phyloP scores from a whole-genome alignment of 2,329 filamentous ascomycete genomes.

The Bipolaris gigantea region DNA sequence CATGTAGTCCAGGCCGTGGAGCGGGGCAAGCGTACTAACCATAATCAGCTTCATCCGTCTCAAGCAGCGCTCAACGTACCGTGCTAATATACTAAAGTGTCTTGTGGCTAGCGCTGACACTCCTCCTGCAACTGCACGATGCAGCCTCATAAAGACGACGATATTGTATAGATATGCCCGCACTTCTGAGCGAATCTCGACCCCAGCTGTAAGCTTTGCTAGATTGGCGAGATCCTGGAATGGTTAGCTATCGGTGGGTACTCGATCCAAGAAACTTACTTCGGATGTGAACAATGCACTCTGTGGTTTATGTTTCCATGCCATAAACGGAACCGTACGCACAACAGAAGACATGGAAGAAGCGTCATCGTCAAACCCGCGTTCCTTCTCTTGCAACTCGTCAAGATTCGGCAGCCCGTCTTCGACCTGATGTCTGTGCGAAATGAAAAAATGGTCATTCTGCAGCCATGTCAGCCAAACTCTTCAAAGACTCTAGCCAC shows the following conservation, averaged over 20 bases:
- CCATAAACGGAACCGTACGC: slow-evolving; percentile 26
- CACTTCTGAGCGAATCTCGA: slow-evolving; percentile 74
- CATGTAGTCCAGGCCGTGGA: slow-evolving; percentile 79
- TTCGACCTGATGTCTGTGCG: slow-evolving; percentile 74
- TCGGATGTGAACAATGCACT: slow-evolving; percentile 48
- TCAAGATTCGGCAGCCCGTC: slow-evolving; percentile 78
- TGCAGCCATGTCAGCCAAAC: slow-evolving; percentile 56
- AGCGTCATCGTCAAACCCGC: slow-evolving; percentile 33
- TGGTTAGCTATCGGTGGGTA: background rate
- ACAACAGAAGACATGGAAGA: slow-evolving; percentile 45
- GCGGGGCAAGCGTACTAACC: slow-evolving; percentile 68
- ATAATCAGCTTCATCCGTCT: slow-evolving; percentile 30
- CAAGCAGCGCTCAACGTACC: slow-evolving; percentile 41
- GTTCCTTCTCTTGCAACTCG: slow-evolving; percentile 47
- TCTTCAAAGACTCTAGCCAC: slow-evolving; percentile 21
- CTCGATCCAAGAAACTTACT: slow-evolving; percentile 39
- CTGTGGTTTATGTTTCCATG: slow-evolving; percentile 17
- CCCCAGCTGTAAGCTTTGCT: slow-evolving; percentile 58
- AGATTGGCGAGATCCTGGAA: slow-evolving; percentile 60
- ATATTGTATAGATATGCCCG: slow-evolving; percentile 85
- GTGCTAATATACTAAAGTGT: slow-evolving; percentile 71
- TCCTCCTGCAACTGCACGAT: slow-evolving; percentile 79
- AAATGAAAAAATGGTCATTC: slow-evolving; percentile 86
- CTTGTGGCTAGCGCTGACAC: slow-evolving; percentile 77
- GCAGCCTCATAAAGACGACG: slow-evolving; percentile 81